Percentiles rank a stretch among this genome's conserved stretches.
Evolutionary conservation across 345 rosid species (phyloP).

Genomic region (Euphorbia tirucalli): DNA sequence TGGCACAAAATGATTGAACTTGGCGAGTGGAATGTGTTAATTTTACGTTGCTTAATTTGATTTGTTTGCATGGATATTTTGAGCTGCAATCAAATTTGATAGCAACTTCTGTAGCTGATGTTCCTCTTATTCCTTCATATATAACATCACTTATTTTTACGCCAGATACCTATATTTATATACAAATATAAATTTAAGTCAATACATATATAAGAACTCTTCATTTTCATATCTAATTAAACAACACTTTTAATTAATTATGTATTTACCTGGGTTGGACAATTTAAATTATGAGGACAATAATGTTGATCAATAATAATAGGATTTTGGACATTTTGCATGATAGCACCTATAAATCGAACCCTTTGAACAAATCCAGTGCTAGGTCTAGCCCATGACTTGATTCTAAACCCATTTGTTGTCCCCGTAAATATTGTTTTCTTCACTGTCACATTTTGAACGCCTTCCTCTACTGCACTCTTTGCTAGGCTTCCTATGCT

Average conservation of each 20-base stretch:
- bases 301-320: constrained; percentile 59
- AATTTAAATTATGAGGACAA: constrained; percentile 47
- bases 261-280: constrained; percentile 43
- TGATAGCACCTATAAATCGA: constrained; percentile 34
- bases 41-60: constrained; percentile 9
- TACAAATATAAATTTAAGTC: not conserved
- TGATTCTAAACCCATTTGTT: constrained; percentile 56
- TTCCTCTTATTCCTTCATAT: constrained; percentile 38
- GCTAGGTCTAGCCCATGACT: constrained; percentile 69
- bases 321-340: constrained; percentile 46
- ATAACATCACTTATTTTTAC: constrained; percentile 32
- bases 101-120: constrained; percentile 36
- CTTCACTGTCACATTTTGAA: constrained; percentile 45
- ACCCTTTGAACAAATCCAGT: constrained; percentile 48
- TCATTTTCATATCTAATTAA: too few species aligned
- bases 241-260: not conserved
- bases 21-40: constrained; percentile 23
- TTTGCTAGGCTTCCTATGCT: constrained; percentile 63
- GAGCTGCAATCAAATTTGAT: constrained; percentile 43
- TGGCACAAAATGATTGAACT: constrained; percentile 35
- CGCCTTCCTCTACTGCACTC: constrained; percentile 45
- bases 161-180: constrained; percentile 19
- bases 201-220: not conserved
- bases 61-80: constrained; percentile 28
- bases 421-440: constrained; percentile 38